phyloP scores from a whole-genome alignment of 2,329 filamentous ascomycete species.

The Fusarium coffeatum region DNA sequence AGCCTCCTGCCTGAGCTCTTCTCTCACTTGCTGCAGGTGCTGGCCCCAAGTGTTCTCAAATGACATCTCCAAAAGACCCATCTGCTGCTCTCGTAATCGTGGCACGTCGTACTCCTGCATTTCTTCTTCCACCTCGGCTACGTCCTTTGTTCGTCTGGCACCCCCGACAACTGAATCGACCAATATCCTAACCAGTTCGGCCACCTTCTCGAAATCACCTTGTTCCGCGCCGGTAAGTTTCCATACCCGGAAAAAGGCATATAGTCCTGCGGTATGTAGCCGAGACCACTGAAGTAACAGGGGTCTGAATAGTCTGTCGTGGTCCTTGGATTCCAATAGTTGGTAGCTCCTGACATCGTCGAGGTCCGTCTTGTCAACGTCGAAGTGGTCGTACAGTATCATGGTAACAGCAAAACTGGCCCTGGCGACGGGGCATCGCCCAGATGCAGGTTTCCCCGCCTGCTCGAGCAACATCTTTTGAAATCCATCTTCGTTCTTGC shows the following conservation, averaged over 20 bases:
- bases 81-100: slow-evolving; percentile 85
- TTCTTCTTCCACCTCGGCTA: slow-evolving; percentile 90
- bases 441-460: slow-evolving; percentile 73
- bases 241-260: slow-evolving; percentile 92
- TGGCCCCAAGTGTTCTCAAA: slow-evolving; percentile 96
- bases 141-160: slow-evolving; percentile 82
- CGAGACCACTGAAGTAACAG: slow-evolving; percentile 93
- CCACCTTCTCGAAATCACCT: slow-evolving; percentile 94
- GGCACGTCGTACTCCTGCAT: slow-evolving; percentile 84
- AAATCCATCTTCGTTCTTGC: slow-evolving; percentile 90
- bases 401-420: slow-evolving; percentile 88
- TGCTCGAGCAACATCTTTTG: slow-evolving; percentile 94
- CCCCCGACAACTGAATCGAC: slow-evolving; percentile 90
- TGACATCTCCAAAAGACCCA: slow-evolving; percentile 89
- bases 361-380: slow-evolving; percentile 84
- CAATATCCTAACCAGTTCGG: slow-evolving; percentile 89
- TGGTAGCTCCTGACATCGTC: slow-evolving; percentile 83
- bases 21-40: slow-evolving; percentile 88
- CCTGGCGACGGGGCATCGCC: slow-evolving; percentile 87
- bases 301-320: slow-evolving; percentile 88
- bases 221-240: slow-evolving; percentile 85
- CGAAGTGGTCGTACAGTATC: slow-evolving; percentile 94
- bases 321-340: slow-evolving; percentile 78
- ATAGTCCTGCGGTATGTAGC: slow-evolving; percentile 84
- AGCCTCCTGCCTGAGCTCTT: slow-evolving; percentile 90